Percentiles rank a stretch among this genome's conserved stretches.
Conservation (phyloP, 306 rosid genomes). For the Purshia tridentata region DNA sequence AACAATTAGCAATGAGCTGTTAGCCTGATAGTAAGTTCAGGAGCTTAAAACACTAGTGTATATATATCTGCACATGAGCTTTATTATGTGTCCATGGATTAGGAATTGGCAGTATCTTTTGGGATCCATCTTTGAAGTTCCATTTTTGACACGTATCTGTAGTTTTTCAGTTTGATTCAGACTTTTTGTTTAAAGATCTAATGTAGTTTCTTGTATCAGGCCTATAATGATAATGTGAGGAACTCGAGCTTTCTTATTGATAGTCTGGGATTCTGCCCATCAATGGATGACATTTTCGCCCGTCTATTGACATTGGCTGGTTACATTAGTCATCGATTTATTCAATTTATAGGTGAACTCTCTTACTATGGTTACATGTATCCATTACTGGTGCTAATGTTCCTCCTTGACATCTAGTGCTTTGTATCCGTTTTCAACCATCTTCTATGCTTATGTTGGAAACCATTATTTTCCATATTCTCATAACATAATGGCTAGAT, state of each 20-base stretch:
- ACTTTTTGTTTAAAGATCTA: slow-evolving; percentile 7
- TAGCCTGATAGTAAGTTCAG: no score
- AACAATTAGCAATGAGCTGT: background rate
- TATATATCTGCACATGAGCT: background rate
- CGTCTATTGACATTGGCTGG: slow-evolving; percentile 47
- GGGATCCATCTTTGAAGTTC: background rate
- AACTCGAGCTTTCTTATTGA: slow-evolving; percentile 17
- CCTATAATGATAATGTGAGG: slow-evolving; percentile 31
- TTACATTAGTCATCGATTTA: slow-evolving; percentile 45
- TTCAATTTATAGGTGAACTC: slow-evolving; percentile 53
- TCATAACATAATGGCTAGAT: slow-evolving; percentile 14
- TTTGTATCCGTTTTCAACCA: background rate
- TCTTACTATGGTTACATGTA: background rate
- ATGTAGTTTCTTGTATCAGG: slow-evolving; percentile 40
- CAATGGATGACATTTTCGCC: slow-evolving; percentile 53
- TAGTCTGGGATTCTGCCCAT: slow-evolving; percentile 27
- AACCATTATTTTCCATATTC: background rate
- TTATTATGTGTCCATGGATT: background rate
- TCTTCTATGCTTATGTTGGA: background rate
- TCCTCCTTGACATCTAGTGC: background rate
- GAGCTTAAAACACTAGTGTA: background rate
- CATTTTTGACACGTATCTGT: background rate
- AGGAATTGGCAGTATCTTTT: background rate
- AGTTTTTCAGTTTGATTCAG: slow-evolving; percentile 13
- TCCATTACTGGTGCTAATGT: no score